Percentiles rank a stretch among this genome's conserved stretches.
phyloP scores from a whole-genome alignment of 768 basidiomycete genomes.

The Tephrocybe rancida region DNA sequence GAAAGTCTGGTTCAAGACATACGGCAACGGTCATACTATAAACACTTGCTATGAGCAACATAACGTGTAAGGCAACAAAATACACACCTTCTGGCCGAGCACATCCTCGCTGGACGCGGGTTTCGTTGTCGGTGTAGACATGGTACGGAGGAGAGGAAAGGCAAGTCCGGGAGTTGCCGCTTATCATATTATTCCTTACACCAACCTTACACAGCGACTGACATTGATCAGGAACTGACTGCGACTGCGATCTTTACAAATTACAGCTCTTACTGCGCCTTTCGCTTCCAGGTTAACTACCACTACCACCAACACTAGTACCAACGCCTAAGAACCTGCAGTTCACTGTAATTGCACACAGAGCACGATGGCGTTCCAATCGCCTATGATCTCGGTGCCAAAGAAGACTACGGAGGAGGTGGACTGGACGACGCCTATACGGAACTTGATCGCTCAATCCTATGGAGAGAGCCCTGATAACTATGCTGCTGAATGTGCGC shows the following conservation, averaged over 20 bases:
- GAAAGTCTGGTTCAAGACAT: slow-evolving; percentile 35
- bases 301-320: too few species aligned
- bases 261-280: not conserved
- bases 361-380: slow-evolving; percentile 66
- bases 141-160: slow-evolving; percentile 19
- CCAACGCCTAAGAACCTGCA: too few species aligned
- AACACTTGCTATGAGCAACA: slow-evolving; percentile 15
- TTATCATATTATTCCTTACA: not conserved
- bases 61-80: not conserved
- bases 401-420: slow-evolving; percentile 96
- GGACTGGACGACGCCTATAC: slow-evolving; percentile 92
- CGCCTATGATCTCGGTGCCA: slow-evolving; percentile 90
- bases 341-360: too few species aligned
- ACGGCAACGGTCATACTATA: slow-evolving; percentile 86
- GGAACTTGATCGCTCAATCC: slow-evolving; percentile 82
- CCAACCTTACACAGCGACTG: too few species aligned
- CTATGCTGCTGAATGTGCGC: slow-evolving; percentile 81
- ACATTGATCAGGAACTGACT: not conserved
- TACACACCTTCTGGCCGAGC: slow-evolving; percentile 82
- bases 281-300: too few species aligned
- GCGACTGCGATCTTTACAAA: not conserved
- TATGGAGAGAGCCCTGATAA: slow-evolving; percentile 93
- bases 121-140: slow-evolving; percentile 54
- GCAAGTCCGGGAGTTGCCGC: slow-evolving; percentile 35
- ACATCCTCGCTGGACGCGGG: slow-evolving; percentile 87